Evolutionary conservation across 306 rosid species (phyloP).

Genomic region (Canavalia ensiformis): DNA sequence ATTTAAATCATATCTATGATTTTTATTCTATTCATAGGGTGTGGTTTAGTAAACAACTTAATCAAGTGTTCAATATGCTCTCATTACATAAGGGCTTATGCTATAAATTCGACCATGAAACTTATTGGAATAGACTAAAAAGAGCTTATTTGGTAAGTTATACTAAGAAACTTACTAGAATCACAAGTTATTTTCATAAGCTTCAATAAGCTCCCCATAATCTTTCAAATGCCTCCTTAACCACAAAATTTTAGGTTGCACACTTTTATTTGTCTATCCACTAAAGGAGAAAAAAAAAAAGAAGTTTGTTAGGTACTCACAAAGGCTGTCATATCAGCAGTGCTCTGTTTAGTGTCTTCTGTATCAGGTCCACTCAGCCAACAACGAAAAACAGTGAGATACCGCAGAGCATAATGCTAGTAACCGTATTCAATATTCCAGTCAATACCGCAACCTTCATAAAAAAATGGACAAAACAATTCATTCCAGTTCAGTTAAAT

Average conservation of each 20-base stretch:
- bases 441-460: neutral
- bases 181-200: too few species aligned
- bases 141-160: too few species aligned
- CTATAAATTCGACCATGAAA: too few species aligned
- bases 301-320: neutral
- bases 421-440: neutral
- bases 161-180: too few species aligned
- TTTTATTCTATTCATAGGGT: neutral
- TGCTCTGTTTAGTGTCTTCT: conserved; percentile 21
- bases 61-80: too few species aligned
- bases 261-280: conserved; percentile 22
- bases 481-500: conserved; percentile 5
- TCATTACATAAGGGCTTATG: too few species aligned
- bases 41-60: too few species aligned
- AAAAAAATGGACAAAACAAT: neutral
- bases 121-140: too few species aligned
- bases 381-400: neutral
- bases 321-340: conserved; percentile 16
- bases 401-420: neutral
- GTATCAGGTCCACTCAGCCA: conserved; percentile 17
- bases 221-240: too few species aligned
- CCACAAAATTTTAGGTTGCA: conserved; percentile 1
- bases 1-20: neutral
- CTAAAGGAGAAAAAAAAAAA: neutral
- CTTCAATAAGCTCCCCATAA: too few species aligned